Evolutionary conservation across 441 rosid genomes (phyloP), one percentile per base, ranked within the genome.

Genomic region (Jatropha podagrica): DNA sequence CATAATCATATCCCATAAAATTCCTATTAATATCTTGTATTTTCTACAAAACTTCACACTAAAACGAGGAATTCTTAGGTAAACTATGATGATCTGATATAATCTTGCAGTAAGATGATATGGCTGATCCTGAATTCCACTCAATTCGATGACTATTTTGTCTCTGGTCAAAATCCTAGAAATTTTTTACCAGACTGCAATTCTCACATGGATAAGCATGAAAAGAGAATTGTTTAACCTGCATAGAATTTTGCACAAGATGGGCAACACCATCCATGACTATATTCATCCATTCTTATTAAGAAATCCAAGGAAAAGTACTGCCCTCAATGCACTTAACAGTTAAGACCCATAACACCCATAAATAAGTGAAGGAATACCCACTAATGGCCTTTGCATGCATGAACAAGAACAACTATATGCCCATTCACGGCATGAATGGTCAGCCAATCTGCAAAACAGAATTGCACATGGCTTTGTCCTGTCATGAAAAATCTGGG

Each of bases 391-490:
- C 61, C 61, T 42, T 51, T 68, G 59, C 52, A 56, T 56, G 77
- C 65, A 55, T 74, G 46, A 70, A 68, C 37, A 18, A 58, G 11
- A n/a, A 48, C 20, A 40, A 10, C 38, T 46, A 42, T 26, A n/a
- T n/a, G 71, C 77, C 72, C 77, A 65, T 76, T 14, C 32, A 26
- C 58, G 11, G 46, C 64, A 40, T 44, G 51, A 10, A 68, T 71
- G 75, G 71, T 60, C 41, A 49, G 37, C 69, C 74, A 63, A 63
- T 76, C 65, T 64, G 64, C 75, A 23, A 0, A 18, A n/a, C 80
- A 77, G 72, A 71, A 56, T 71, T 65, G 76, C 75, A 71, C 37
- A 72, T 65, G 66, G 17, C n/a, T 66, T 12, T 75, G 51, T 48
- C 78, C 37, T 72, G 32, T 41, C 67, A 71, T 58, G 15, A 59